These are phyloP conservation scores for Grosmannia clavigera DNA, from an alignment of 2,329 filamentous ascomycete species.

Conservation along the genomic window DNA sequence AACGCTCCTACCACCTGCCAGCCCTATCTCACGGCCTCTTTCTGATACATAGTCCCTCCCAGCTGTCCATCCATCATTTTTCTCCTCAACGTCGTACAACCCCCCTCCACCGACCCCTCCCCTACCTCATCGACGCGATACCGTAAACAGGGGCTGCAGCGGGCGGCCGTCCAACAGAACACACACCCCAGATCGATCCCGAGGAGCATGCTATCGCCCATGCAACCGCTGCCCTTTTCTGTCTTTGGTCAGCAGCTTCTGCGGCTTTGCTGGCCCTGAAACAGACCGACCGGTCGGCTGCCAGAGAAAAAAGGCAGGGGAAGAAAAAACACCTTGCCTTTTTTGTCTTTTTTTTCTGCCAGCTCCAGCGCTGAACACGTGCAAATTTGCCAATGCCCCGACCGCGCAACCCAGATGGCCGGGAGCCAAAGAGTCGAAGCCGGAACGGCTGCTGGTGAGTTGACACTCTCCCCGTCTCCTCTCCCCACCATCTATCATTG, in stretches of 20 bases:
- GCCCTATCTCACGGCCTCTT: background rate
- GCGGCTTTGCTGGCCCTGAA: background rate
- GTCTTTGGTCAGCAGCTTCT: background rate
- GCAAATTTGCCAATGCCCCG: slow-evolving; percentile 41
- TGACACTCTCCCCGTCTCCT: background rate
- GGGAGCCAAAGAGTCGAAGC: slow-evolving; percentile 53
- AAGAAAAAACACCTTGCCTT: background rate
- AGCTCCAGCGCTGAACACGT: background rate
- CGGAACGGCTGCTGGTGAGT: slow-evolving; percentile 55
- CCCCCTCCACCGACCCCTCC: background rate
- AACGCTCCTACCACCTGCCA: background rate
- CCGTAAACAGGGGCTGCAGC: background rate
- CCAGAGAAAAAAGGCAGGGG: background rate
- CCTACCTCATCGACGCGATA: background rate
- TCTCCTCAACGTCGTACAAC: background rate
- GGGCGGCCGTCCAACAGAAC: background rate
- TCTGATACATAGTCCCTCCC: background rate
- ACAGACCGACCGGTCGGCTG: background rate
- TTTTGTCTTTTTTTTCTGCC: background rate
- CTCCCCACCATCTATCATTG: background rate
- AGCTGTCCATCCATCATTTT: background rate
- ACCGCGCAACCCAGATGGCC: slow-evolving; percentile 49
- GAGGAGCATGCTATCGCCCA: background rate
- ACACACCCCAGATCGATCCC: background rate
- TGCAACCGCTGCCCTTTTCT: background rate